These are phyloP conservation scores for Cicer arietinum DNA, from an alignment of 306 rosid species.

Conservation along the genomic window DNA sequence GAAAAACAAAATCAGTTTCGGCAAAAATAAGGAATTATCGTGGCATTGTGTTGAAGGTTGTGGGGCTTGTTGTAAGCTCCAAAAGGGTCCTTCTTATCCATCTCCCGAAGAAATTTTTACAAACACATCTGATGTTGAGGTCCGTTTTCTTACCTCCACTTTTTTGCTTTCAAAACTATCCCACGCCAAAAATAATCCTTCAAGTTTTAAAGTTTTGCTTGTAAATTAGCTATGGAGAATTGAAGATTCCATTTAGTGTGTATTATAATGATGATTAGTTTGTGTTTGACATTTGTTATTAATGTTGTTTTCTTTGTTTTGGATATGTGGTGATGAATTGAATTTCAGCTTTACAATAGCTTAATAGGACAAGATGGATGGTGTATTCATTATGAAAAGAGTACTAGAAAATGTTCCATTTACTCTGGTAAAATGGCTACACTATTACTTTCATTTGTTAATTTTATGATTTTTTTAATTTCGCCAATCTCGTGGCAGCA, in stretches of 20 bases:
- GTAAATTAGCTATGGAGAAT: background rate
- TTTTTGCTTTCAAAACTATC: background rate
- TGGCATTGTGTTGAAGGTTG: constrained; percentile 91
- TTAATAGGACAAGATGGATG: constrained; percentile 86
- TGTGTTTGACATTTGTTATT: background rate
- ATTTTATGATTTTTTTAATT: constrained; percentile 18
- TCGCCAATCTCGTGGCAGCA: constrained; percentile 5
- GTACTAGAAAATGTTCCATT: constrained; percentile 78
- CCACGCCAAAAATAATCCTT: background rate
- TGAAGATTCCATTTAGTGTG: background rate
- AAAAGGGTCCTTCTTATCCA: constrained; percentile 76
- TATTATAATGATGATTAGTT: background rate
- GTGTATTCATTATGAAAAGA: constrained; percentile 85
- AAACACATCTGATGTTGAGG: constrained; percentile 69
- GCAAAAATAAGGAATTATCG: constrained; percentile 49
- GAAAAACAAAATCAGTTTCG: constrained; percentile 49
- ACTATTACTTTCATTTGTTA: constrained; percentile 1
- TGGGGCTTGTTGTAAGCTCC: constrained; percentile 91
- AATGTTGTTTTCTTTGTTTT: background rate
- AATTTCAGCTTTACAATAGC: constrained; percentile 82
- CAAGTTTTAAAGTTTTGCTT: background rate
- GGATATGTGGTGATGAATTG: background rate
- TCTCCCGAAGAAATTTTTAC: constrained; percentile 80
- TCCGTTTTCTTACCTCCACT: background rate
- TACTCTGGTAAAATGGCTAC: constrained; percentile 57